Evolutionary conservation across 1,139 yeast genomes (phyloP).

Genomic region (Geotrichum citri-aurantii): DNA sequence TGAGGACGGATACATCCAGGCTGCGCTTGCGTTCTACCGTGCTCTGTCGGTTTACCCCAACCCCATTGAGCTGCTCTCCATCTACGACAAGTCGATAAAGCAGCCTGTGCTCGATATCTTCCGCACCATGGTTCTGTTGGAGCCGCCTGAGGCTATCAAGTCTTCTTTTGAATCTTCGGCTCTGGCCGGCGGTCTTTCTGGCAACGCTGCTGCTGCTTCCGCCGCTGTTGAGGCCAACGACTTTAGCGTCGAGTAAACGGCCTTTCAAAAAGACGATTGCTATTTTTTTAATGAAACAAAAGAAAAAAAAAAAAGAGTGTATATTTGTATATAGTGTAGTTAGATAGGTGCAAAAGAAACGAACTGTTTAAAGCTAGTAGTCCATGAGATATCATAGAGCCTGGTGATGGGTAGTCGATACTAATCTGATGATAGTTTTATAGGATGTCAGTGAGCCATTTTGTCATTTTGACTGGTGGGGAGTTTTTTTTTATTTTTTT

Average conservation of each 20-base stretch:
- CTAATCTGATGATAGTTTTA: no score
- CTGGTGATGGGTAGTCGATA: no score
- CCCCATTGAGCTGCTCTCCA: constrained; percentile 83
- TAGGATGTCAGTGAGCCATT: no score
- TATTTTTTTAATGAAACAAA: background rate
- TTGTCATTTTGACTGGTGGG: no score
- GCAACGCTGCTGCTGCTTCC: constrained; percentile 21
- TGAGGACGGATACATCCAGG: constrained; percentile 37
- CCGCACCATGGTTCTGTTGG: constrained; percentile 80
- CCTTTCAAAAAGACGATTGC: background rate
- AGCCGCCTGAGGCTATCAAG: constrained; percentile 80
- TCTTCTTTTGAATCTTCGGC: constrained; percentile 52
- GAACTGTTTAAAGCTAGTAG: background rate
- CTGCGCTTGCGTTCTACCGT: constrained; percentile 88
- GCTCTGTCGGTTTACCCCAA: constrained; percentile 93
- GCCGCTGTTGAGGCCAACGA: constrained; percentile 25
- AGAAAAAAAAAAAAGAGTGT: background rate
- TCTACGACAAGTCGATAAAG: constrained; percentile 84
- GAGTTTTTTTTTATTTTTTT: no score
- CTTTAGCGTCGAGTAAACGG: constrained; percentile 24
- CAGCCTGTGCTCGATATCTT: constrained; percentile 74
- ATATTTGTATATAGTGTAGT: background rate
- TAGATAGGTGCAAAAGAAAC: background rate
- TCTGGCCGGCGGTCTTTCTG: constrained; percentile 18
- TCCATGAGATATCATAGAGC: no score